These are phyloP conservation scores for Eimeria tenella DNA, from an alignment of 169 alveolate species.

Conservation along the genomic window DNA sequence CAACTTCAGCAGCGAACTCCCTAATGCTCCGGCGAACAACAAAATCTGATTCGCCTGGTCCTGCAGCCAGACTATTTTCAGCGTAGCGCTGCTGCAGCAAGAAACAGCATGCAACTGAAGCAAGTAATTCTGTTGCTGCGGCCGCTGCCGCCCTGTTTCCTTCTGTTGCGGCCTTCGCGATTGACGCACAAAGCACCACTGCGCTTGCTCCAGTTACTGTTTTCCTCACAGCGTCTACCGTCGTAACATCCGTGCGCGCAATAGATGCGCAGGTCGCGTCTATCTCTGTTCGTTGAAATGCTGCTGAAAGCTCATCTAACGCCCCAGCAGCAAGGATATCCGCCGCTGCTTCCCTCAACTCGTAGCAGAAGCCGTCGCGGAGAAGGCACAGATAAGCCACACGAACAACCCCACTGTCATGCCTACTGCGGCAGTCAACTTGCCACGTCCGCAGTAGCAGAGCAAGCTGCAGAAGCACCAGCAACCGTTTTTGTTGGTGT, in stretches of 20 bases:
- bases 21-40: not conserved
- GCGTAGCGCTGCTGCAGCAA: constrained; percentile 51
- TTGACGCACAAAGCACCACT: not conserved
- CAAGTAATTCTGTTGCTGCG: constrained; percentile 48
- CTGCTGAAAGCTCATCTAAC: constrained; percentile 48
- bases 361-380: constrained; percentile 20
- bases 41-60: not conserved
- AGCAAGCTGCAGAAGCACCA: constrained; percentile 59
- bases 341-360: constrained; percentile 58
- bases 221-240: not conserved
- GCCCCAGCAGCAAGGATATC: constrained; percentile 68
- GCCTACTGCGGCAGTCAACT: not conserved
- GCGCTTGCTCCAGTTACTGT: constrained; percentile 3
- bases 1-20: constrained; percentile 33
- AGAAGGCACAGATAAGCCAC: constrained; percentile 49
- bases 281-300: not conserved
- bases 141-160: constrained; percentile 54
- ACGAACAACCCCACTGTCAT: constrained; percentile 17
- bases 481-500: constrained; percentile 34
- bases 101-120: constrained; percentile 34
- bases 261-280: not conserved
- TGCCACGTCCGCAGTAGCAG: constrained; percentile 60
- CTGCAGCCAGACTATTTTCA: not conserved
- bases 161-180: constrained; percentile 29
- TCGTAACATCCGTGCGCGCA: not conserved